Evolutionary conservation across 331 rosid species (phyloP).

Genomic region (Malus hybrid): DNA sequence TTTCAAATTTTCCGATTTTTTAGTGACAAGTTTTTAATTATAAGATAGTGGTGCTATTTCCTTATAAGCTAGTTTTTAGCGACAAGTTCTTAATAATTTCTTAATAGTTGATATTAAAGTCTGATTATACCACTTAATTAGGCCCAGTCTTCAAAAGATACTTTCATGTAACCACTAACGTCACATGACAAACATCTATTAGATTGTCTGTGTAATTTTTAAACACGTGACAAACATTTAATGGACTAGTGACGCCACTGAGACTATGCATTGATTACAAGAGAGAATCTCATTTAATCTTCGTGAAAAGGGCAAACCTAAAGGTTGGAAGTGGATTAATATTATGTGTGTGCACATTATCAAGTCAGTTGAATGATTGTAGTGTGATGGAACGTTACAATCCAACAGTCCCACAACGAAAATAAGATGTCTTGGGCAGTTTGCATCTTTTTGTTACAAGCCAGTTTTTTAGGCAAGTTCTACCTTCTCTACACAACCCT

Average conservation of each 20-base stretch:
- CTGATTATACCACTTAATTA: not conserved
- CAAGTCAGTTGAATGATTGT: too few species aligned
- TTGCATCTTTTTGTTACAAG: not conserved
- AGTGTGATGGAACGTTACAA: not conserved
- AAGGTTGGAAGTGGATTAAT: too few species aligned
- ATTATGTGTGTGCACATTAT: too few species aligned
- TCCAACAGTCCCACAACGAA: not conserved
- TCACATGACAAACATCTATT: not conserved
- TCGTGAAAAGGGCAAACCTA: too few species aligned
- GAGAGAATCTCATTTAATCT: not conserved
- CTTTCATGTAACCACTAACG: not conserved
- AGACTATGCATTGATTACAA: not conserved
- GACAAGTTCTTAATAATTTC: too few species aligned
- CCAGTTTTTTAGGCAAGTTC: not conserved
- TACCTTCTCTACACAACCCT: constrained; percentile 55
- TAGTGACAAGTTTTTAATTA: too few species aligned
- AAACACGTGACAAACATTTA: not conserved
- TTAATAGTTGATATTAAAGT: not conserved
- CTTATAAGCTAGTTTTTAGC: not conserved
- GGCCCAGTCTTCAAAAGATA: not conserved
- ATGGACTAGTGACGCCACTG: not conserved
- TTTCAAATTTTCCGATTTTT: too few species aligned
- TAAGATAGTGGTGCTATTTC: not conserved
- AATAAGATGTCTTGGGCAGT: not conserved
- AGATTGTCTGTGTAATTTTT: not conserved